phyloP scores from a whole-genome alignment of 2,329 filamentous ascomycete genomes.

The Aureobasidium sp. region DNA sequence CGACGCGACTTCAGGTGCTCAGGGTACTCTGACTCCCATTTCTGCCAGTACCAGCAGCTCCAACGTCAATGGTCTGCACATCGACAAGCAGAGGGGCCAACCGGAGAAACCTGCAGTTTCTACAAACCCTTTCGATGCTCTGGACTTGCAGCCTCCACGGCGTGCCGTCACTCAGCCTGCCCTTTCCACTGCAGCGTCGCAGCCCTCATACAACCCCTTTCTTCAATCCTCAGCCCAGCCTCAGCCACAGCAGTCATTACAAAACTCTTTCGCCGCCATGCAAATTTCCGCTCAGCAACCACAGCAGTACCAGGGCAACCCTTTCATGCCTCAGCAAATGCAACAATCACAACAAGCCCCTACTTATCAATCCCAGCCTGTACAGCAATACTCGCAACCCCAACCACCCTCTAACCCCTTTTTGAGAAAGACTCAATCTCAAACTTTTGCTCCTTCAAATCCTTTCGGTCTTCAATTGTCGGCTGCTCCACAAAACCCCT shows the following conservation, averaged over 20 bases:
- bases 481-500: slow-evolving; percentile 22
- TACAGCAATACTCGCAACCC: slow-evolving; percentile 18
- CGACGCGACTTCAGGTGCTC: slow-evolving; percentile 51
- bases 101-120: slow-evolving; percentile 22
- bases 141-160: slow-evolving; percentile 35
- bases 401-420: slow-evolving; percentile 35
- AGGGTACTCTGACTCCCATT: slow-evolving; percentile 29
- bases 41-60: slow-evolving; percentile 39
- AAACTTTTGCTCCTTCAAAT: slow-evolving; percentile 34
- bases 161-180: slow-evolving; percentile 25
- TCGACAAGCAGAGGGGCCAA: slow-evolving; percentile 34
- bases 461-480: slow-evolving; percentile 19
- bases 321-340: slow-evolving; percentile 26
- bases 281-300: slow-evolving; percentile 47
- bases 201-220: slow-evolving; percentile 61
- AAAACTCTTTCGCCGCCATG: slow-evolving; percentile 58
- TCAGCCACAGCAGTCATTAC: slow-evolving; percentile 25
- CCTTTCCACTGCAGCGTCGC: slow-evolving; percentile 20
- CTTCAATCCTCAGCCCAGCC: slow-evolving; percentile 34
- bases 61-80: slow-evolving; percentile 36
- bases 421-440: slow-evolving; percentile 36
- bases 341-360: slow-evolving; percentile 20
- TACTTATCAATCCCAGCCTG: slow-evolving; percentile 18
- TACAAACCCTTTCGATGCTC: slow-evolving; percentile 40
- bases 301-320: slow-evolving; percentile 24